These are phyloP conservation scores for Auricularia cornea DNA, from an alignment of 768 basidiomycete species.

Conservation along the genomic window DNA sequence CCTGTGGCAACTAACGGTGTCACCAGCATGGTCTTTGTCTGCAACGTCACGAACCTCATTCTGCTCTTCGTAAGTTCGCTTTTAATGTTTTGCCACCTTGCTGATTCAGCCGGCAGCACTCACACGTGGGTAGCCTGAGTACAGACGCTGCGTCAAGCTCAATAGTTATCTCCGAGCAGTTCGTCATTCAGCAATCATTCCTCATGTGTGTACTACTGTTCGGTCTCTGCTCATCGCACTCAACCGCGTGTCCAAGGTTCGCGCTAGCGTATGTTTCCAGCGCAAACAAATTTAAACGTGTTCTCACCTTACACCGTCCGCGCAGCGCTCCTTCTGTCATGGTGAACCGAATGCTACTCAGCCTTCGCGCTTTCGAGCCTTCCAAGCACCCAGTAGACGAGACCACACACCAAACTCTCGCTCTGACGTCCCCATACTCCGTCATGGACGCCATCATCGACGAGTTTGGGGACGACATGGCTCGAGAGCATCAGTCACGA, in stretches of 20 bases:
- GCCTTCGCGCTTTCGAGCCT: background rate
- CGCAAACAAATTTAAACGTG: too few species aligned
- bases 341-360: background rate
- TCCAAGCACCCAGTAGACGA: background rate
- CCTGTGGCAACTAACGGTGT: background rate
- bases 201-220: background rate
- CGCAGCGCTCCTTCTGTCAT: background rate
- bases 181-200: background rate
- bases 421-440: background rate
- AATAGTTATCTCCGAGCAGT: background rate
- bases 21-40: background rate
- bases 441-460: too few species aligned
- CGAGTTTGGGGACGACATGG: too few species aligned
- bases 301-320: too few species aligned
- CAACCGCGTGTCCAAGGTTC: background rate
- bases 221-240: background rate
- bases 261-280: background rate
- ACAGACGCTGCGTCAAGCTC: background rate
- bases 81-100: background rate
- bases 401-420: background rate
- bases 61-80: background rate
- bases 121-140: background rate
- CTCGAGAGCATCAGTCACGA: too few species aligned
- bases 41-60: background rate
- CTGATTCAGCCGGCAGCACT: background rate